Percentiles rank a stretch among this genome's conserved stretches.
phyloP scores from a whole-genome alignment of 2,329 filamentous ascomycete genomes.

The Neofusicoccum laricinum region DNA sequence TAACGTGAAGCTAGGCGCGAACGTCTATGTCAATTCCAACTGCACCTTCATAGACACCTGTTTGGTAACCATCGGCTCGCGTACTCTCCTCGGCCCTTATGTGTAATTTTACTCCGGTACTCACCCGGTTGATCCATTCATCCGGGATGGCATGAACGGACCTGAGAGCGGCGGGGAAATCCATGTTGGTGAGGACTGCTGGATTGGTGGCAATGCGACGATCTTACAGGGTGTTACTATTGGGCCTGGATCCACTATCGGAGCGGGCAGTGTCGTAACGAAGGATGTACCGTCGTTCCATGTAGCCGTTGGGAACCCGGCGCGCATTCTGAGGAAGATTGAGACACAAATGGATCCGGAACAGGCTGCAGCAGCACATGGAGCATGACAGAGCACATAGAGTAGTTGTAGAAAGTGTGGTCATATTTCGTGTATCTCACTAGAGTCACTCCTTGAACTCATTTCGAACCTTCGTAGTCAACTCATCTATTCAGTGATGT shows the following conservation, averaged over 20 bases:
- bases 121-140: conserved; percentile 71
- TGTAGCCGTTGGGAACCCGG: conserved; percentile 34
- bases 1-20: conserved; percentile 68
- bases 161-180: no score
- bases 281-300: conserved; percentile 34
- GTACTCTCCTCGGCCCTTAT: conserved; percentile 76
- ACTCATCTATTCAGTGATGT: no score
- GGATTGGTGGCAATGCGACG: conserved; percentile 17
- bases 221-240: conserved; percentile 44
- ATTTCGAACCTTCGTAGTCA: no score
- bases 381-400: no score
- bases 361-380: no score
- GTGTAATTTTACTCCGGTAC: conserved; percentile 71
- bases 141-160: conserved; percentile 62
- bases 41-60: conserved; percentile 76
- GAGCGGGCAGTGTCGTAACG: conserved; percentile 41
- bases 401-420: no score
- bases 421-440: no score
- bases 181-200: conserved; percentile 10
- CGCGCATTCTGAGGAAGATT: background rate
- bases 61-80: conserved; percentile 68
- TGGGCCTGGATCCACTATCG: conserved; percentile 41
- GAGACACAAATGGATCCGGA: background rate
- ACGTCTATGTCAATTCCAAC: conserved; percentile 74
- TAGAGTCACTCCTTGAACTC: no score